These are phyloP conservation scores for Glarea lozoyensis DNA, from an alignment of 495 filamentous ascomycete species.

Conservation along the genomic window DNA sequence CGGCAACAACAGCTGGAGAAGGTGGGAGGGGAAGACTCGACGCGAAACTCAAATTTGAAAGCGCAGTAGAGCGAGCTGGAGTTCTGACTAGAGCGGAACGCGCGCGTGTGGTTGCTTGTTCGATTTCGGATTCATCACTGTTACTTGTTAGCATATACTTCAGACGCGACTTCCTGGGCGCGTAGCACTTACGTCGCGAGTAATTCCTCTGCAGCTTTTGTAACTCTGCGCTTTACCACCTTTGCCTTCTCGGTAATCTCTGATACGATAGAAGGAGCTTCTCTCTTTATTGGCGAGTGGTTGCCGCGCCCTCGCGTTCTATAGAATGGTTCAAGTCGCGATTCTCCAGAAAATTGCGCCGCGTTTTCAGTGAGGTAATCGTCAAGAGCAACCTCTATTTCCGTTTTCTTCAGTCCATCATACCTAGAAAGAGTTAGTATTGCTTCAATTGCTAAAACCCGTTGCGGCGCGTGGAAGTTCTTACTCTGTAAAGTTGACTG, in stretches of 20 bases:
- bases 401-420: slow-evolving; percentile 64
- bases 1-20: slow-evolving; percentile 76
- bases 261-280: slow-evolving; percentile 29
- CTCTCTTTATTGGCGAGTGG: slow-evolving; percentile 71
- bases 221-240: slow-evolving; percentile 31
- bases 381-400: slow-evolving; percentile 72
- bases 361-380: slow-evolving; percentile 62
- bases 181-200: slow-evolving; percentile 12
- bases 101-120: slow-evolving; percentile 22
- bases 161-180: slow-evolving; percentile 5
- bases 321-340: slow-evolving; percentile 69
- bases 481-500: slow-evolving; percentile 67
- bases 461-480: slow-evolving; percentile 21
- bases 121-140: slow-evolving; percentile 31
- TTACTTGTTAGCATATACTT: background rate
- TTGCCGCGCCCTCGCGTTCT: slow-evolving; percentile 42
- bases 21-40: slow-evolving; percentile 59
- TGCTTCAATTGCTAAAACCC: background rate
- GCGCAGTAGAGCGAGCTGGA: slow-evolving; percentile 43
- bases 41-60: slow-evolving; percentile 28
- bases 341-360: slow-evolving; percentile 48
- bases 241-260: slow-evolving; percentile 30
- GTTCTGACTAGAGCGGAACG: slow-evolving; percentile 46
- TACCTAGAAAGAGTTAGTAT: slow-evolving; percentile 39
- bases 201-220: slow-evolving; percentile 40